Base-by-base conservation (phyloP, 1,139 yeast species). In the Lodderomyces beijingensis region DNA sequence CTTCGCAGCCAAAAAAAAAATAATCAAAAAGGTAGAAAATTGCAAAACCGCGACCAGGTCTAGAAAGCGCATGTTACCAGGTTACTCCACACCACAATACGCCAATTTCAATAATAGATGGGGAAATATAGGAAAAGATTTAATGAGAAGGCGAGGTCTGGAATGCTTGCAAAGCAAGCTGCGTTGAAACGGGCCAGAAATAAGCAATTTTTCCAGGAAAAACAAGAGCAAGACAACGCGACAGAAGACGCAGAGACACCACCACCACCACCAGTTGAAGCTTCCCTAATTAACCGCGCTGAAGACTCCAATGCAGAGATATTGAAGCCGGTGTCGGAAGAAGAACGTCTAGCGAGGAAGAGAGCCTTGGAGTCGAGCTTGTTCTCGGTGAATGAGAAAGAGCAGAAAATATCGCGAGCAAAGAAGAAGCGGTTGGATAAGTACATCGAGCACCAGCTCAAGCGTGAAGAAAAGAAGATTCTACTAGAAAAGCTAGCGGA, bases 91-190 rank as follows among this genome's bases (percentile, higher is more conserved):
- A n/a, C n/a, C n/a, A n/a, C n/a, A n/a, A n/a, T n/a, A n/a, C n/a
- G n/a, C n/a, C n/a, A n/a, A n/a, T n/a, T n/a, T n/a, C n/a, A n/a
- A n/a, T n/a, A n/a, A n/a, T n/a, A 19, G 6, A 85, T 86, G 95
- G 95, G 91, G 38, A 83, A 81, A 44, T 85, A 83, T 55, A 72
- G 93, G 47, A 75, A 76, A 55, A 60, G 95, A 41, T 83, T 80
- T 63, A 86, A 86, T 55, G 95, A 82, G 55, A 84, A 83, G 65
- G 95, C 94, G 37, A 75, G 94, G 24, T 52, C 87, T 3, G 95
- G 95, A 20, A 82, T 82, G 75, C 79, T 86, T 49, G 81, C 89
- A 25, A 85, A 82, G 65, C 85, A 82, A 52, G 79, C 82, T 23
- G 79, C 80, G 30, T 63, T 86, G 46, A 80, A 78, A 44, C 61